Base-by-base conservation (phyloP, 1,139 yeast species). In the Tardiomyces digboiensis region DNA sequence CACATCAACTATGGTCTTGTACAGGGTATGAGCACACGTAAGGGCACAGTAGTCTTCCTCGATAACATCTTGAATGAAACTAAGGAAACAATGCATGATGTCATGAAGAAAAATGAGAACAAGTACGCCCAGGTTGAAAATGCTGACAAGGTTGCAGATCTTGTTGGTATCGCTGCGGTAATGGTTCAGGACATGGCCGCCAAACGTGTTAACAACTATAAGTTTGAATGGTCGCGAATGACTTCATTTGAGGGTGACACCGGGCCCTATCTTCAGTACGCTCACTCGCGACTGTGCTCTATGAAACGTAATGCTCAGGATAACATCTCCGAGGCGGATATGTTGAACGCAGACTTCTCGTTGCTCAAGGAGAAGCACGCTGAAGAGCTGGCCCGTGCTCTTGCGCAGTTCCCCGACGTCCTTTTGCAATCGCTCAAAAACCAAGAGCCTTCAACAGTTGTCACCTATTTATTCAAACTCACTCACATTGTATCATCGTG, bases 111-210 rank as follows among this genome's bases (percentile, higher is more conserved):
- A 71, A 93, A 91, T 66, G 88, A 82, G 65, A 80, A 74, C 53
- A 93, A 93, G 68, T 93, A 91, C 61, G 82, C 91, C 7, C 97
- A 88, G 70, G 87, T 93, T 55, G 93, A 83, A 61, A 79, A 91
- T 62, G 98, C 99, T 38, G 97, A 93, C 50, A 80, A 81, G 65
- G 85, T 91, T 61, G 97, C 98, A 48, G 98, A 93, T 63, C 75
- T 88, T 59, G 82, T 93, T 46, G 99, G 98, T 65, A 86, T 91
- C 49, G 84, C 97, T 38, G 97, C 98, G 12, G 95, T 93, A 49
- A 89, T 93, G 96, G 85, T 93, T 60, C 98, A 93, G 72, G 99
- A 93, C 67, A 88, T 91, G 97, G 95, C 87, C 70, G 83, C 96
- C 50, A 93, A 93, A 74, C 84, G 98, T 69, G 78, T 89, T 67